Base-by-base conservation (phyloP, 208 protist species). In the Trichomonas tenax region DNA sequence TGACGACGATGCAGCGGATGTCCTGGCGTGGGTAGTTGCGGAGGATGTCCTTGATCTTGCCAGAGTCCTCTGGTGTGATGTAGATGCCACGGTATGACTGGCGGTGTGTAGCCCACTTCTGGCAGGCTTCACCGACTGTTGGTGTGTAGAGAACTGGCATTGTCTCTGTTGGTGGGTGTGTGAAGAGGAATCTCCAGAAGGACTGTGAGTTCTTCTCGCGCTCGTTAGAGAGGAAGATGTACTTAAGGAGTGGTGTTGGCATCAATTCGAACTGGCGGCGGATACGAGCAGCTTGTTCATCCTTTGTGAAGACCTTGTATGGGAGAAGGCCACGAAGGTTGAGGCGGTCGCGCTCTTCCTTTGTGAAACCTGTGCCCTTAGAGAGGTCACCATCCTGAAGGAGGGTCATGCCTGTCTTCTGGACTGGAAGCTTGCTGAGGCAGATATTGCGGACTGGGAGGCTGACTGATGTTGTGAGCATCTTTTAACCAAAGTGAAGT, bases 91-190 rank as follows among this genome's bases (percentile, higher is more conserved):
- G 81, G 81, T 86, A 86, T 4, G 14, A n/a, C 44, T 4, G 81
- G 21, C 81, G 23, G 81, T 86, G 81, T 9, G 36, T 9, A 17
- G 81, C 81, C 81, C 81, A 86, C 21, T 86, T 86, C 21, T 38
- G 23, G 81, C 81, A 86, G 36, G 44, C 81, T 86, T 86, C 81
- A 44, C 88, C 88, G 45, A 95, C 88, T 40, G 88, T 95, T 95
- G 88, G 88, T 34, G 88, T 95, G 36, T 95, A 95, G 11, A 95
- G 45, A 95, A 95, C 46, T 95, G 88, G 88, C 88, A 95, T 95
- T 86, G 81, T 86, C 34, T 45, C 1, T 86, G 38, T 38, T 44
- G 81, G 34, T 86, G 81, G 81, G 81, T 86, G 21, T 38, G 81
- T 86, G 81, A 44, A 86, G 36, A 86, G 81, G 81, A 86, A 86